Conservation (phyloP, 2,329 filamentous ascomycete species). For the Epicoccum sorghinum region DNA sequence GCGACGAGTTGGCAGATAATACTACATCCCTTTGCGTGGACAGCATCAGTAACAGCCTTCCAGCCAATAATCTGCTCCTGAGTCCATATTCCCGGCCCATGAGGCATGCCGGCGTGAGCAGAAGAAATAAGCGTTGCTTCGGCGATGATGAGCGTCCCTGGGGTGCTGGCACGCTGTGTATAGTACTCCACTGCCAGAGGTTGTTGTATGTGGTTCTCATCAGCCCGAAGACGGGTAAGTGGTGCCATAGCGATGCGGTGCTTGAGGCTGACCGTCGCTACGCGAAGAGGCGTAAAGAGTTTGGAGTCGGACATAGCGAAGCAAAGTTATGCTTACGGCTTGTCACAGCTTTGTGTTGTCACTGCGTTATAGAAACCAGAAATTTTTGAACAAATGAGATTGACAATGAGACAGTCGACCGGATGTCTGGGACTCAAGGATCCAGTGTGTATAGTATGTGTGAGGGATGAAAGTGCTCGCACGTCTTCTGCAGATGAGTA, state of each 20-base stretch:
- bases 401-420: background rate
- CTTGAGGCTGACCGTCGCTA: slow-evolving; percentile 33
- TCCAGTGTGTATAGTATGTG: too few relatives aligned
- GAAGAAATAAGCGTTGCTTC: slow-evolving; percentile 61
- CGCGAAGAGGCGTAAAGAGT: slow-evolving; percentile 39
- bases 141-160: slow-evolving; percentile 63
- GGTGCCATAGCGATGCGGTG: slow-evolving; percentile 43
- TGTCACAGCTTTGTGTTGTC: too few relatives aligned
- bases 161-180: slow-evolving; percentile 56
- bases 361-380: background rate
- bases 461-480: too few relatives aligned
- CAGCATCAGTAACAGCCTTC: slow-evolving; percentile 64
- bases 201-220: slow-evolving; percentile 54
- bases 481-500: too few relatives aligned
- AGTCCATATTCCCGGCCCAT: slow-evolving; percentile 64
- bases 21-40: slow-evolving; percentile 65
- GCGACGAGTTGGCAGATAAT: slow-evolving; percentile 68
- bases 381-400: background rate
- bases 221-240: slow-evolving; percentile 48
- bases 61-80: slow-evolving; percentile 57
- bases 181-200: slow-evolving; percentile 57
- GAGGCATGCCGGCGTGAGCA: slow-evolving; percentile 54
- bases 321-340: background rate
- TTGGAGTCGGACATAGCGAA: slow-evolving; percentile 1
- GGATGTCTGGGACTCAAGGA: too few relatives aligned